Percentiles rank a stretch among this genome's conserved stretches.
phyloP scores from a whole-genome alignment of 495 filamentous ascomycete species.

The Pyronema domesticum region DNA sequence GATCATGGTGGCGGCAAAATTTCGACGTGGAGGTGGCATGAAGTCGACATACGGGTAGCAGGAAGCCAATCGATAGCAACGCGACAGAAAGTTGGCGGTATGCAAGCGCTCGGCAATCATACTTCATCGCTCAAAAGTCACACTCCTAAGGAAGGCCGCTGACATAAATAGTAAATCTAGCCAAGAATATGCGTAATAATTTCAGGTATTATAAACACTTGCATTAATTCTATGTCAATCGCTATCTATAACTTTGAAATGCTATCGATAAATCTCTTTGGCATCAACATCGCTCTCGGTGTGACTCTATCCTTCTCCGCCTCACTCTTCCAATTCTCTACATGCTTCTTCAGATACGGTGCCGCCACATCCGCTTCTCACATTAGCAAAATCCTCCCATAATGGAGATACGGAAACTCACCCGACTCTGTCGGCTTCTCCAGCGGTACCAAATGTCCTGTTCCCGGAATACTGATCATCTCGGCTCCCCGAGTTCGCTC shows the following conservation, averaged over 20 bases:
- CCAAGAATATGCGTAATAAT: too few relatives aligned
- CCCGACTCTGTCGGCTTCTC: slow-evolving; percentile 39
- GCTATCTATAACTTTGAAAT: not conserved
- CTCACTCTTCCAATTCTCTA: slow-evolving; percentile 45
- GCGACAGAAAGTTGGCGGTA: too few relatives aligned
- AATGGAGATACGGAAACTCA: not conserved
- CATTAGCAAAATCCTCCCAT: not conserved
- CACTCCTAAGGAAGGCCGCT: too few relatives aligned
- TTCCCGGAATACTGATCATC: slow-evolving; percentile 43
- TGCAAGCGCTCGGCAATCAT: too few relatives aligned
- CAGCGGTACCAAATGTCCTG: slow-evolving; percentile 73
- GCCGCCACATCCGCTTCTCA: slow-evolving; percentile 38
- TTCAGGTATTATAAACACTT: too few relatives aligned
- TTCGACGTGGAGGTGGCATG: too few relatives aligned
- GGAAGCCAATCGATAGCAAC: too few relatives aligned
- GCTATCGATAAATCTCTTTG: not conserved
- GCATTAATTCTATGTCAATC: too few relatives aligned
- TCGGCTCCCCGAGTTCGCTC: slow-evolving; percentile 45
- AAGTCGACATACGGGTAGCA: too few relatives aligned
- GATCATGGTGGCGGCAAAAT: too few relatives aligned
- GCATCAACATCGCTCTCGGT: not conserved
- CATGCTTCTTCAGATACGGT: slow-evolving; percentile 43
- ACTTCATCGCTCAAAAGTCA: too few relatives aligned
- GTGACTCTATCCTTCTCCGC: slow-evolving; percentile 40
- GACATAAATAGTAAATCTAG: too few relatives aligned